phyloP scores from a whole-genome alignment of 352 stramenopile species.

The Globisporangium solare region DNA sequence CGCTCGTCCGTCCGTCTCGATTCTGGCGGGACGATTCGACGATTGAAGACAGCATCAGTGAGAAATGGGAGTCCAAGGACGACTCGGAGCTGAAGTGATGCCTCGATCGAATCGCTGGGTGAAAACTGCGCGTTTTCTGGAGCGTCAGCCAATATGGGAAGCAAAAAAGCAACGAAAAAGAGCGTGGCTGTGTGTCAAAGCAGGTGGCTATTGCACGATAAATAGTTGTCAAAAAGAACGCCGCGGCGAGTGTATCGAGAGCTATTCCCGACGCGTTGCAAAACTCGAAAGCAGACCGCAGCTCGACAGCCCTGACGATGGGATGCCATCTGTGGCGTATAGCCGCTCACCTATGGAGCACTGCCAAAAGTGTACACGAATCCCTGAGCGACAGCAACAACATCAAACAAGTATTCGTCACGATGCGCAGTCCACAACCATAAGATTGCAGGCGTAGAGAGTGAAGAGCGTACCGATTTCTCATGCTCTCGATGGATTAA shows the following conservation, averaged over 20 bases:
- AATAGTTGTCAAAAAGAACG: constrained; percentile 5
- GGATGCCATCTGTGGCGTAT: not conserved
- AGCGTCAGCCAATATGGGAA: not conserved
- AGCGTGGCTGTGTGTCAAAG: not conserved
- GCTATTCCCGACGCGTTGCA: no score
- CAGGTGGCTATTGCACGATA: not conserved
- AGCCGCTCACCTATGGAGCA: constrained; percentile 1
- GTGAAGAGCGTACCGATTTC: constrained; percentile 38
- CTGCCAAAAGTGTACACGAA: constrained; percentile 71
- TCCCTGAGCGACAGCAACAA: constrained; percentile 23
- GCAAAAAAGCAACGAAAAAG: not conserved
- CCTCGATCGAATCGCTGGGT: not conserved
- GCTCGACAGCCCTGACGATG: not conserved
- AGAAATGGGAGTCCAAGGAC: constrained; percentile 68
- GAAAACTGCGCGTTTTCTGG: no score
- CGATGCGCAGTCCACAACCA: not conserved
- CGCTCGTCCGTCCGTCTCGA: constrained; percentile 27
- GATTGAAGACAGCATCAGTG: constrained; percentile 57
- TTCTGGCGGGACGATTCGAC: constrained; percentile 55
- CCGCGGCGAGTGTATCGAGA: not conserved
- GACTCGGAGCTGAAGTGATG: constrained; percentile 51
- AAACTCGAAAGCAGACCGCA: not conserved
- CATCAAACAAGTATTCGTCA: not conserved
- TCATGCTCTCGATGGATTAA: constrained; percentile 74
- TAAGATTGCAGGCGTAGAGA: not conserved